Evolutionary conservation across 2,329 filamentous ascomycete species (phyloP), one percentile per base, ranked within the genome.

Genomic region (Laburnicola sp.): DNA sequence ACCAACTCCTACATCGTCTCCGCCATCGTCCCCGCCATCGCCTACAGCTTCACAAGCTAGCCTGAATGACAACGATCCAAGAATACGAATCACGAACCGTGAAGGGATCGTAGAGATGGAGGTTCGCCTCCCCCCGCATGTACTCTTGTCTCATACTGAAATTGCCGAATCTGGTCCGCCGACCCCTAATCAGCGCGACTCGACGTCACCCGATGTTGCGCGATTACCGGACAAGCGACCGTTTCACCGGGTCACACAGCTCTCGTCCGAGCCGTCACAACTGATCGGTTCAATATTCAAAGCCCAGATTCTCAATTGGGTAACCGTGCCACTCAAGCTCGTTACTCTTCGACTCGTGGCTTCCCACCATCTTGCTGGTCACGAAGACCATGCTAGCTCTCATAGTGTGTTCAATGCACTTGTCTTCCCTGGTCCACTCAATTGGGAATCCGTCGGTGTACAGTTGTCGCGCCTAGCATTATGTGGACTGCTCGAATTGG

Each of bases 31-130:
- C 10, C 66, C 66, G 11, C 56, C 59, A 40, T 70, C 67, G 22
- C 63, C 63, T 28, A 65, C 63, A 8, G 56, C 45, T 11, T 64
- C 58, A 26, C 48, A 57, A 47, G 48, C 45, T 41, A 68, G 63
- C 34, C 56, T 65, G 21, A 60, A 68, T 21, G 64, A 66, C 31
- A 63, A 66, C 34, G 68, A 73, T 37, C 70, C 71, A 6, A 62
- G 68, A 27, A 72, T 74, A 23, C 63, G 71, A n/a, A 74, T 74
- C 27, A 72, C 69, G 5, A 69, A 63, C n/a, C 57, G 71, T 25
- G 69, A 70, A 46, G 67, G 68, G 3, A 65, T 72, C 22, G 70
- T 74, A 22, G 69, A 72, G 48, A 69, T 74, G 60, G 71, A 74
- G 53, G 70, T 74, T 5, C 66, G 68, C 21, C 55, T 74, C 16